Base-by-base conservation (phyloP, 1,284 basidiomycete genomes). In the Violaceomyces palustris region DNA sequence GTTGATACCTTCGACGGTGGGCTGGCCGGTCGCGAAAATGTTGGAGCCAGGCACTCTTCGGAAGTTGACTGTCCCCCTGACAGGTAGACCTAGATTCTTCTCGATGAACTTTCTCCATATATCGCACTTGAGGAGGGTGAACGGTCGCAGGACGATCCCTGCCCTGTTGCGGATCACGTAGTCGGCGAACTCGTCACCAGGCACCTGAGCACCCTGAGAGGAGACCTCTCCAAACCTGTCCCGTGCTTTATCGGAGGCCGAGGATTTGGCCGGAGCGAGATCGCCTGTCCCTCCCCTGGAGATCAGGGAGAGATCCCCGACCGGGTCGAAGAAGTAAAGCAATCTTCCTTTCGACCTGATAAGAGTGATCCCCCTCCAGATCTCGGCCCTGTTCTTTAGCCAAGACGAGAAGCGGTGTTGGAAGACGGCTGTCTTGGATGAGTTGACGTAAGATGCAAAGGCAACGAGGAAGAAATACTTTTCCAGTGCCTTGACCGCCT, bases 21-120 rank as follows among this genome's bases (percentile, higher is more conserved):
- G 94, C 74, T 98, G 94, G 0, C 92, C 79, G 6, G 77, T 75
- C 37, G 61, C 63, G 43, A 60, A 68, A 36, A 97, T 86, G 39
- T 84, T 84, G n/a, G 85, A 86, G 3, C 80, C 80, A 0, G 84
- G 81, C 23, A 97, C 83, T 47, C 86, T 85, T 42, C 93, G 82
- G 78, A 97, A 97, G 70, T 97, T 97, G 75, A 90, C 86, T 1
- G 89, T 90, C 8, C 94, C 94, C 1, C 88, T 84, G 34, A 98
- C 63, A 7, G 56, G 56, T 4, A 60, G 34, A 15, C 58, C 61
- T 2, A 42, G 55, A 19, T 58, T 57, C 12, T 48, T 39, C 30
- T 61, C 53, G 38, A 58, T 54, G 24, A 72, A 67, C 26, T 67
- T 61, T 28, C 59, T 57, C 71, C 71, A 73, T 25, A 73, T 59